Evolutionary conservation across 768 basidiomycete species (phyloP), one percentile per base, ranked within the genome.

Genomic region (Lanmaoa rubissima): DNA sequence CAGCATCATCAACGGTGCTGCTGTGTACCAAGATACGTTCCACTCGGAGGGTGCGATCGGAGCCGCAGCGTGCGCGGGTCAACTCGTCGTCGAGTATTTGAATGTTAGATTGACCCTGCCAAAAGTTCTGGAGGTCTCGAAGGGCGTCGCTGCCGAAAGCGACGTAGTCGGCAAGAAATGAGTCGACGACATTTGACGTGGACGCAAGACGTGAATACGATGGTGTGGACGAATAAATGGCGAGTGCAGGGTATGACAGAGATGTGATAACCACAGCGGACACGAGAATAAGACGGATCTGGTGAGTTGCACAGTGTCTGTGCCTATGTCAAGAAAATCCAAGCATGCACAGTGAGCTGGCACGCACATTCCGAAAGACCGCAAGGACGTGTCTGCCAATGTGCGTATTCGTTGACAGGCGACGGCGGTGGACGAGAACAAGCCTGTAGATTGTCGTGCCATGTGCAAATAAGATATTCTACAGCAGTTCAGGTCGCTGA

Each of bases 231-330:
- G 85, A 85, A 69, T 94, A 93, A 55, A 90, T 80, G 48, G 90
- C 84, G 49, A 95, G 81, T 19, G 93, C 93, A n/a, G 93, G 93
- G 62, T 92, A 94, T 67, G 93, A 90, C 53, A 95, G 82, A 17
- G 88, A 88, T 53, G 92, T 89, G 68, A 94, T 94, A 60, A 94
- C 92, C 55, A 93, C 82, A 49, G 88, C 84, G 21, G 90, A 94
- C 58, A 93, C 86, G 62, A 95, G 81, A 69, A 95, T 91, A 48
- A 94, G 85, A 51, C 91, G 85, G 53, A 92, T 91, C 73, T 94
- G 93, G 72, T 94, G 91, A 2, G 88, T 91, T 59, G 92, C 90
- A 65, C 92, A 93, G 68, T 94, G 92, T 55, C 92, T 94, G 64
- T 45, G 36, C 54, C 56, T 58, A 56, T 48, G 55, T 59, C 38